These are phyloP conservation scores for Periglandula ipomoeae DNA, from an alignment of 2,329 filamentous ascomycete genomes.

Conservation along the genomic window DNA sequence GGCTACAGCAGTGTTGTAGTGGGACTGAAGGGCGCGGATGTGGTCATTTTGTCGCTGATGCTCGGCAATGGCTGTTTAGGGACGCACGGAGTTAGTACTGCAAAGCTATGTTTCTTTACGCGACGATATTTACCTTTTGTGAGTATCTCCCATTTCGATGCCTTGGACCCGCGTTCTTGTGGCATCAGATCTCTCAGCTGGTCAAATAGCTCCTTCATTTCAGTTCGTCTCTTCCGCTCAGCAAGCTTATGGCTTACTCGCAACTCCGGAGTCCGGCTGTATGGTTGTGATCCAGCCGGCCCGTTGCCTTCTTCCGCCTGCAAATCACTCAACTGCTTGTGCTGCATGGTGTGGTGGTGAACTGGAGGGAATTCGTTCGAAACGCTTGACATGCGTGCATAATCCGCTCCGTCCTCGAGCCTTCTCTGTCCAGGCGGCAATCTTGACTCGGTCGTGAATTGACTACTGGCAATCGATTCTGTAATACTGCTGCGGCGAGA, in stretches of 20 bases:
- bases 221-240: slow-evolving; percentile 72
- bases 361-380: slow-evolving; percentile 48
- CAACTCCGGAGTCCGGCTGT: slow-evolving; percentile 73
- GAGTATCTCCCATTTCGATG: slow-evolving; percentile 82
- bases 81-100: background rate
- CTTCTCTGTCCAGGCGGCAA: slow-evolving; percentile 63
- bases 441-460: slow-evolving; percentile 66
- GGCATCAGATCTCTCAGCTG: slow-evolving; percentile 70
- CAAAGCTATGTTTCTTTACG: too few relatives aligned
- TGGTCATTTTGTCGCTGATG: slow-evolving; percentile 46
- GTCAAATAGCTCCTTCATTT: slow-evolving; percentile 85
- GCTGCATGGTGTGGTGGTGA: slow-evolving; percentile 70
- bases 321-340: slow-evolving; percentile 60
- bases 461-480: slow-evolving; percentile 70
- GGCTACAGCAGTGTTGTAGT: slow-evolving; percentile 30
- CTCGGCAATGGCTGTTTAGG: slow-evolving; percentile 46
- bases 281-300: slow-evolving; percentile 56
- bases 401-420: slow-evolving; percentile 55
- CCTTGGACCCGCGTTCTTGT: slow-evolving; percentile 73
- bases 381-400: slow-evolving; percentile 36
- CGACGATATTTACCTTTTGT: slow-evolving; percentile 73
- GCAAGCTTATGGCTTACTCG: slow-evolving; percentile 79
- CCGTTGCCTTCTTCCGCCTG: slow-evolving; percentile 47
- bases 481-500: slow-evolving; percentile 69
- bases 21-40: slow-evolving; percentile 36